Base-by-base conservation (phyloP, 179 eudicot genomes). In the Silene coronaria region DNA sequence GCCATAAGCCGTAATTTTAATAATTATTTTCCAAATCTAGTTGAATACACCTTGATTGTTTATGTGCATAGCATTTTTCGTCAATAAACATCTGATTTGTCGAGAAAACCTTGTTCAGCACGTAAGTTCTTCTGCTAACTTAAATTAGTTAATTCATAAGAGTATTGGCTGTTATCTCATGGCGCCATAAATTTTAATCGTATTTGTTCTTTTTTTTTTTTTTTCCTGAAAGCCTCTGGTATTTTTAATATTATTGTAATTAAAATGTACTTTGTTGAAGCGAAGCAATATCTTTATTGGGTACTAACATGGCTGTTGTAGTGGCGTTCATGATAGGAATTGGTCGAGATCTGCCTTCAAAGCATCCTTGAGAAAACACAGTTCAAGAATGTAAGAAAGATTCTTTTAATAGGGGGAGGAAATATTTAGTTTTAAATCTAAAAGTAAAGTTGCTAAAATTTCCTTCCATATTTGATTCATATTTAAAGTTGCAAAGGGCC, bases 401-500 rank as follows among this genome's bases (percentile, higher is more conserved):
- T 72, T 58, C 21, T 72, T 58, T 32, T 58, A 58, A 6, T 48
- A 26, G 24, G 17, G 26, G 21, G 36, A 11, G 46, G 23, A 32
- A 17, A 5, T 45, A n/a, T 17, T 75, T 27, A 28, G 64, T 75
- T 48, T 32, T 66, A 21, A 11, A 30, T 64, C 8, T 48, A n/a
- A 42, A 17, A 27, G 32, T 19, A 32, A 12, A 23, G 24, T 11
- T 19, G 5, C 42, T 65, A 24, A 66, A 66, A 51, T 17, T 34
- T 53, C 17, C 12, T 21, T 72, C 30, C 9, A 51, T 3, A 42
- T 32, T 28, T 59, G n/a, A 12, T 61, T 45, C 48, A n/a, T 61
- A 53, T 46, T 77, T 28, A 10, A 69, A 45, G 82, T 7, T 83
- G 61, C 84, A 95, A 97, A 88, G 99, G 97, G 67, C 99, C 97